phyloP scores from a whole-genome alignment of 768 basidiomycete species.

The Trametes punicea region DNA sequence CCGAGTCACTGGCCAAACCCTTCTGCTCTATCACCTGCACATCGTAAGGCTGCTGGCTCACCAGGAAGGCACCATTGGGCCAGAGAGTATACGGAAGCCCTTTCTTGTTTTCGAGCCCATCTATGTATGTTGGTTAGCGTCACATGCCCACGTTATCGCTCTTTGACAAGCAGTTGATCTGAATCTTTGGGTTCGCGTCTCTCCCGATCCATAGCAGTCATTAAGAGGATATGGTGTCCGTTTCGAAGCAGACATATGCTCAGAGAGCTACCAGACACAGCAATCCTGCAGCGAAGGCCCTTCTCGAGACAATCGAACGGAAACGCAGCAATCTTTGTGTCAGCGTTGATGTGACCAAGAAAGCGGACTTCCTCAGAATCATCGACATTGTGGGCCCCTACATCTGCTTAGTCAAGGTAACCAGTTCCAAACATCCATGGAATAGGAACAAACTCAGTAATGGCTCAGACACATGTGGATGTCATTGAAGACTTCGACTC shows the following conservation, averaged over 20 bases:
- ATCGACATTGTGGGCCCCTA: constrained; percentile 86
- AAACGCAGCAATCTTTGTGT: constrained; percentile 93
- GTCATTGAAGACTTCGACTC: constrained; percentile 89
- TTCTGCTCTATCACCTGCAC: too few relatives aligned
- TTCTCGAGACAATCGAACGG: constrained; percentile 78
- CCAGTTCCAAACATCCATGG: constrained; percentile 8
- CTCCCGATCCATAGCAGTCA: constrained; percentile 17
- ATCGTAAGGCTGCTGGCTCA: too few relatives aligned
- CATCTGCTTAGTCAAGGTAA: constrained; percentile 93
- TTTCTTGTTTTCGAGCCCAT: too few relatives aligned
- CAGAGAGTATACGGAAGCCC: too few relatives aligned
- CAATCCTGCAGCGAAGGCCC: constrained; percentile 75
- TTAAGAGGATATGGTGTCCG: constrained; percentile 34
- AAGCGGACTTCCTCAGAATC: constrained; percentile 76
- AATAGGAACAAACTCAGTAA: constrained; percentile 23
- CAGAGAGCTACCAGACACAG: constrained; percentile 52
- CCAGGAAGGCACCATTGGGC: too few relatives aligned
- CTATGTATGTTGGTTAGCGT: too few relatives aligned
- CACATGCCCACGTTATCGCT: too few relatives aligned
- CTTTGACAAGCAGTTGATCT: too few relatives aligned
- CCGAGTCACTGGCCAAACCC: too few relatives aligned
- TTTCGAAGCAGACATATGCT: constrained; percentile 53
- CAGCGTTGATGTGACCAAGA: constrained; percentile 88
- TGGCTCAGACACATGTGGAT: constrained; percentile 88
- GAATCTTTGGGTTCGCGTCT: neutral